phyloP scores from a whole-genome alignment of 257 asterid genomes.

The Fraxinus quadrangulata region DNA sequence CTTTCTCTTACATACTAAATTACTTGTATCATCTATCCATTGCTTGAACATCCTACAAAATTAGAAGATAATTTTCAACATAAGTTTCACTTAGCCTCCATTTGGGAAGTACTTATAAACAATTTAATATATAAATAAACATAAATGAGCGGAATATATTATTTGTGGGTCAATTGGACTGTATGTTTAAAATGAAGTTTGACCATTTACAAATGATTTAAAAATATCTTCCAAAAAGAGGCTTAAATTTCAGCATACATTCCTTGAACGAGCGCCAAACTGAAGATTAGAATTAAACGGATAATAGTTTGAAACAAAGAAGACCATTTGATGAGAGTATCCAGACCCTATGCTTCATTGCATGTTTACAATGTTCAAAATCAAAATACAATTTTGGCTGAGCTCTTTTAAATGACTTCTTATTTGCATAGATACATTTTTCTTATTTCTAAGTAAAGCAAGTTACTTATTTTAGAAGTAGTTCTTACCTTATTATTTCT shows the following conservation, averaged over 20 bases:
- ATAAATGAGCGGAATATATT: too few relatives aligned
- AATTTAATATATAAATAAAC: too few relatives aligned
- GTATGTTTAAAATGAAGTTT: too few relatives aligned
- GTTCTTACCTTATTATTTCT: too few relatives aligned
- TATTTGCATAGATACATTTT: not conserved
- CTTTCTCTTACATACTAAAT: constrained; percentile 50
- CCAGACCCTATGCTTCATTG: not conserved
- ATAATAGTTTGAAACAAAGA: not conserved
- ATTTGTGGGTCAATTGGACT: too few relatives aligned
- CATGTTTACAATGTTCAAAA: not conserved
- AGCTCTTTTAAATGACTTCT: not conserved
- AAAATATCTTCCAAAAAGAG: too few relatives aligned
- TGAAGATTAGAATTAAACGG: not conserved
- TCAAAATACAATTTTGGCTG: not conserved
- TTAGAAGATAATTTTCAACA: constrained; percentile 1
- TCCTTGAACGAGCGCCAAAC: constrained; percentile 12
- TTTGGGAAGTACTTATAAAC: too few relatives aligned
- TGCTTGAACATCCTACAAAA: constrained; percentile 47
- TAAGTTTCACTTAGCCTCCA: constrained; percentile 1
- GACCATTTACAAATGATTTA: too few relatives aligned
- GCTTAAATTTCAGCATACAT: not conserved
- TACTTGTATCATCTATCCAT: constrained; percentile 51
- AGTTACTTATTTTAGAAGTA: not conserved
- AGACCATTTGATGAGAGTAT: not conserved
- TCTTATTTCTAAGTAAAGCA: not conserved